Base-by-base conservation (phyloP, 805 yeast genomes). In the Debaryomyces castellii region DNA sequence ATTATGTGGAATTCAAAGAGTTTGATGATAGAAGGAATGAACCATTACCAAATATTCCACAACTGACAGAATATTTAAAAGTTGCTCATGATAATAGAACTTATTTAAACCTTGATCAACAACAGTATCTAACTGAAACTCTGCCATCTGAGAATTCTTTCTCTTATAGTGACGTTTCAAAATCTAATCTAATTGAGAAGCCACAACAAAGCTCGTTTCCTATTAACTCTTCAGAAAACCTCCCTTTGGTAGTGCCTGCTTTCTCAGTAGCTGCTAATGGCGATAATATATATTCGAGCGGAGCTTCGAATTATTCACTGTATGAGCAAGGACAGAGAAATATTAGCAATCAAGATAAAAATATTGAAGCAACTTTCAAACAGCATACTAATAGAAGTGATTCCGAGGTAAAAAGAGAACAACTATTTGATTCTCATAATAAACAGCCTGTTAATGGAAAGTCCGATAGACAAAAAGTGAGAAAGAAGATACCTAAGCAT, bases 401-500 rank as follows among this genome's bases (percentile, higher is more conserved):
- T 7, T 6, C 20, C 10, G 18, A 16, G 16, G 12, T 14, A 8
- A 14, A 14, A 7, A 30, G 20, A 14, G 20, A 30, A n/a, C n/a
- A n/a, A n/a, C n/a, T n/a, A n/a, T n/a, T n/a, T n/a, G n/a, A n/a
- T n/a, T n/a, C n/a, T n/a, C n/a, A n/a, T n/a, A n/a, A n/a, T n/a
- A n/a, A n/a, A n/a, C n/a, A n/a, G n/a, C n/a, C n/a, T n/a, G n/a
- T n/a, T n/a, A n/a, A n/a, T n/a, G n/a, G n/a, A n/a, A n/a, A n/a
- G n/a, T n/a, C n/a, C n/a, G 34, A 17, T 6, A 30, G 34, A 30
- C 34, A 18, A 3, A 30, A 30, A 30, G 18, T 30, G 4, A 30
- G 10, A 17, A 33, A 17, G 16, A 43, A 43, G 16, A 30, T 43
- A 2, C 46, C 46, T 16, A 43, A 38, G 32, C 41, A 38, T 25